Percentiles rank a stretch among this genome's conserved stretches.
These are phyloP conservation scores for Puccinia horiana DNA, from an alignment of 1,284 basidiomycete genomes.

Conservation along the genomic window DNA sequence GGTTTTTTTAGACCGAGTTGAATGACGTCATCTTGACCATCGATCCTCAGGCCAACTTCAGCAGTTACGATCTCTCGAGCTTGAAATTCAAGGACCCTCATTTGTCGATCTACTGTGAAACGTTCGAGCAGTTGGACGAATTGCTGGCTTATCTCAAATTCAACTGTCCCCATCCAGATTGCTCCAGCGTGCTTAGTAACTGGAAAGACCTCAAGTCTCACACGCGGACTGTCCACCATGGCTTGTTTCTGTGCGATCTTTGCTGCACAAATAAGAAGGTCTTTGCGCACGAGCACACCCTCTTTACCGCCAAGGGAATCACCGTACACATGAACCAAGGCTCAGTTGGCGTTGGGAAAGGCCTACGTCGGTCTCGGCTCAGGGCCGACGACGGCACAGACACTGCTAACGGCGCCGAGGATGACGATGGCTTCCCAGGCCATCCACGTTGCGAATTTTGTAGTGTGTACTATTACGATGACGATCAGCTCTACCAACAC, in stretches of 20 bases:
- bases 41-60: slow-evolving; percentile 6
- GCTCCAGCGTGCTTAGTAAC: slow-evolving; percentile 77
- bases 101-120: slow-evolving; percentile 34
- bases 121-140: slow-evolving; percentile 71
- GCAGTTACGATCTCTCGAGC: slow-evolving; percentile 30
- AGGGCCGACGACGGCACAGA: slow-evolving; percentile 46
- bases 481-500: slow-evolving; percentile 90
- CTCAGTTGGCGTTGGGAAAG: slow-evolving; percentile 57
- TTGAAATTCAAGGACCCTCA: slow-evolving; percentile 49
- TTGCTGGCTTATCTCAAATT: slow-evolving; percentile 81
- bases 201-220: slow-evolving; percentile 88
- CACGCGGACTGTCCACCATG: slow-evolving; percentile 69
- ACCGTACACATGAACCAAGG: slow-evolving; percentile 69
- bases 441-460: slow-evolving; percentile 92
- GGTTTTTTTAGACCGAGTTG: slow-evolving; percentile 32
- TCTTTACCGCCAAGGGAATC: slow-evolving; percentile 74
- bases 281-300: slow-evolving; percentile 89
- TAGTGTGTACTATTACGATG: slow-evolving; percentile 80
- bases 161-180: slow-evolving; percentile 62
- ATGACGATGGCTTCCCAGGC: slow-evolving; percentile 62
- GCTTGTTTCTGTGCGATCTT: slow-evolving; percentile 79
- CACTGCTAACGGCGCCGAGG: slow-evolving; percentile 29
- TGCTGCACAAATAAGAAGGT: slow-evolving; percentile 90
- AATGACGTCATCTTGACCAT: slow-evolving; percentile 34
- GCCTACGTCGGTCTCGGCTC: slow-evolving; percentile 62